Evolutionary conservation across 2,329 filamentous ascomycete species (phyloP).

Genomic region (Pseudogymnoascus verrucosus): DNA sequence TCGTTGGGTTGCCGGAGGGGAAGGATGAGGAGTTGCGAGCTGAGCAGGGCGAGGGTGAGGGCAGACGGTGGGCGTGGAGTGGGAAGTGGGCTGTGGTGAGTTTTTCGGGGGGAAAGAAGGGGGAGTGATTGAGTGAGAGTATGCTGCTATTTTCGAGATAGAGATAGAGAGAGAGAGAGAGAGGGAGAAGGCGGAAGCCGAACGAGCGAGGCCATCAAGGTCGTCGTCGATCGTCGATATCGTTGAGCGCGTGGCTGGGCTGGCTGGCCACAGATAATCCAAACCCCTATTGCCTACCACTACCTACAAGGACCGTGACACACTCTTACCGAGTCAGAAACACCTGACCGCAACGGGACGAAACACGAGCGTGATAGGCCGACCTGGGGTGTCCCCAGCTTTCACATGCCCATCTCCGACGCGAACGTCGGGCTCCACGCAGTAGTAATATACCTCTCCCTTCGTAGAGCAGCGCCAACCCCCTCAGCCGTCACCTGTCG

Average conservation of each 20-base stretch:
- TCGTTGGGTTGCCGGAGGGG: constrained; percentile 76
- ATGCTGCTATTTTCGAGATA: background rate
- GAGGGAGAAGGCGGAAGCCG: background rate
- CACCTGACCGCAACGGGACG: background rate
- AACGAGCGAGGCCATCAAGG: background rate
- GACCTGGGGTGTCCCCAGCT: background rate
- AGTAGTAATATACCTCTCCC: background rate
- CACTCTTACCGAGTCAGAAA: background rate
- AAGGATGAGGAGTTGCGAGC: constrained; percentile 72
- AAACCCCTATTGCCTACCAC: background rate
- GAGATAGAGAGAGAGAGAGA: background rate
- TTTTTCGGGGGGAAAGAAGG: constrained; percentile 60
- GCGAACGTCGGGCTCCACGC: background rate
- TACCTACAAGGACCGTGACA: background rate
- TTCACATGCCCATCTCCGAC: background rate
- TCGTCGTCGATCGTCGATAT: background rate
- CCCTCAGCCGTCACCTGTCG: background rate
- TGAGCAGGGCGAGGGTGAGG: constrained; percentile 51
- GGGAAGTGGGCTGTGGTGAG: constrained; percentile 96
- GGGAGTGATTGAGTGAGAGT: background rate
- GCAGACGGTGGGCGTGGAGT: constrained; percentile 86
- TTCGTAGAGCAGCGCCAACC: background rate
- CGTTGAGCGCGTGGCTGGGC: background rate
- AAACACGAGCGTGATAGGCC: background rate
- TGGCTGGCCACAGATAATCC: background rate